These are phyloP conservation scores for Phycomyces blakesleeanus DNA, from an alignment of 192 early-diverging fungal species.

Conservation along the genomic window DNA sequence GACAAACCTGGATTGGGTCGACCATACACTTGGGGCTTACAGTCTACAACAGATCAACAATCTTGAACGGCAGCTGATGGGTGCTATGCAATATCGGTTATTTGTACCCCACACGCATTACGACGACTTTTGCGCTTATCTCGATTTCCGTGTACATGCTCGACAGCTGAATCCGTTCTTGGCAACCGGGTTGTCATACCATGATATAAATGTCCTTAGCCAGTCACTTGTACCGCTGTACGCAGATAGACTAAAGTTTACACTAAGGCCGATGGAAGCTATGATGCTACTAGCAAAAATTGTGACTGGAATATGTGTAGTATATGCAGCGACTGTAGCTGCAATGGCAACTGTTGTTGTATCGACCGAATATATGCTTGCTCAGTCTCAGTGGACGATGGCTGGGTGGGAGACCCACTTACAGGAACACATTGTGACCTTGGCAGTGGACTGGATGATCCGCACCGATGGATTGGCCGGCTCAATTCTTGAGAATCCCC, in stretches of 20 bases:
- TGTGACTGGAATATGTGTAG: conserved; percentile 3
- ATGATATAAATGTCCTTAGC: conserved; percentile 41
- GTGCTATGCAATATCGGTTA: conserved; percentile 36
- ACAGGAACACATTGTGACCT: too few species aligned
- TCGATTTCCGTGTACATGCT: conserved; percentile 41
- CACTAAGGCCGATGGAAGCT: conserved; percentile 26
- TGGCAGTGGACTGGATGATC: too few species aligned
- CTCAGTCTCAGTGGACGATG: conserved; percentile 1
- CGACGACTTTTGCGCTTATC: conserved; percentile 39
- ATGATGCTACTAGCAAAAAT: conserved; percentile 23
- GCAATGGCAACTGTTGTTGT: conserved; percentile 1
- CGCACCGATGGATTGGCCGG: too few species aligned
- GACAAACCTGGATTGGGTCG: conserved; percentile 47
- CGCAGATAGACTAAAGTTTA: conserved; percentile 36
- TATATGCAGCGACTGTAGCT: conserved; percentile 20
- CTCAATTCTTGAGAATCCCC: too few species aligned
- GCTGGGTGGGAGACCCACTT: too few species aligned
- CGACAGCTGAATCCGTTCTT: conserved; percentile 26
- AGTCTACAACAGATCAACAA: conserved; percentile 32
- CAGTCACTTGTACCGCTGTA: conserved; percentile 37
- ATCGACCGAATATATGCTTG: conserved; percentile 10
- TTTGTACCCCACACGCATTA: conserved; percentile 43
- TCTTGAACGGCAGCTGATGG: conserved; percentile 42
- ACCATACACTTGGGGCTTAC: conserved; percentile 36
- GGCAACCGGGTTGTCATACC: conserved; percentile 29